A percentile compares a stretch with the other conserved stretches of the same genome.
phyloP scores from a whole-genome alignment of 257 asterid genomes.

The Voacanga thouarsii region DNA sequence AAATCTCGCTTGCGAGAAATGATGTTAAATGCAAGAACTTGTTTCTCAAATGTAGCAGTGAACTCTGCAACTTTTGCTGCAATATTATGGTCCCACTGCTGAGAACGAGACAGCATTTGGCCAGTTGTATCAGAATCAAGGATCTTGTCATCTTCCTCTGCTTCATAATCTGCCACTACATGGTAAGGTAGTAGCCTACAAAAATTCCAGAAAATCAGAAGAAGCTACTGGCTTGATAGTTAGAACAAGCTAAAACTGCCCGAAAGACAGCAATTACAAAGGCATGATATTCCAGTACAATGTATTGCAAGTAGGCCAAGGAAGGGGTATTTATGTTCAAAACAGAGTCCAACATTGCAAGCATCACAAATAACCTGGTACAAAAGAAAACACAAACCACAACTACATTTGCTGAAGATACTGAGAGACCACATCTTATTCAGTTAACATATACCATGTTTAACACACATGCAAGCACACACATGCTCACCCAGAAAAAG shows the following conservation, averaged over 20 bases:
- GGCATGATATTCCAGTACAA: not conserved
- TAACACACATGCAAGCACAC: not conserved
- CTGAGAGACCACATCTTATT: not conserved
- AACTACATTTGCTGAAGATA: not conserved
- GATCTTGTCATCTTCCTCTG: conserved; percentile 98
- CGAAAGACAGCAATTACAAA: not conserved
- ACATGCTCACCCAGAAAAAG: not conserved
- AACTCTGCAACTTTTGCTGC: conserved; percentile 96
- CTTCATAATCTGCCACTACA: conserved; percentile 99
- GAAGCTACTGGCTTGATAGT: not conserved
- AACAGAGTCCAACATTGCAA: not conserved
- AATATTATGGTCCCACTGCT: conserved; percentile 97
- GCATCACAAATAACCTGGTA: not conserved
- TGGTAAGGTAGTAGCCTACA: conserved; percentile 92
- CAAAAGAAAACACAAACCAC: no score
- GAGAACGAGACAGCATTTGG: conserved; percentile 87
- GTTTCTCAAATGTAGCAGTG: conserved; percentile 96
- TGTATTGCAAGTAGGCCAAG: not conserved
- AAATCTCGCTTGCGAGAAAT: conserved; percentile 74
- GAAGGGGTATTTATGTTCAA: not conserved
- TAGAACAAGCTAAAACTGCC: not conserved
- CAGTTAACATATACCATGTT: not conserved
- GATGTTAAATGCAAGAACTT: conserved; percentile 91
- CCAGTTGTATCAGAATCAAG: conserved; percentile 89
- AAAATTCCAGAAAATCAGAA: conserved; percentile 12